These are phyloP conservation scores for Curvularia hawaiiensis DNA, from an alignment of 2,329 filamentous ascomycete species.

Conservation along the genomic window DNA sequence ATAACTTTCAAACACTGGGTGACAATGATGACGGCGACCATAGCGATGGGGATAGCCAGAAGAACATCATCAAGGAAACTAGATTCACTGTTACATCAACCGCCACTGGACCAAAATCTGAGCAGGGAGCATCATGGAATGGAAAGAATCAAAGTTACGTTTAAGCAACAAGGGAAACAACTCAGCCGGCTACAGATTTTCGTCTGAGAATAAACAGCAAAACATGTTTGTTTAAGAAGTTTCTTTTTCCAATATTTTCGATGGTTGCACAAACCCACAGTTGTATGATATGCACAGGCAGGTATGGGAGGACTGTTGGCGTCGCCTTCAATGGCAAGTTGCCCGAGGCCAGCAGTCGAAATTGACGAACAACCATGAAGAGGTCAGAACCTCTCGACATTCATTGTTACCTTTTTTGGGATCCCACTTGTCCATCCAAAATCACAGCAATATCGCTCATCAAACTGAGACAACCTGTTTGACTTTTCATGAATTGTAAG, in stretches of 20 bases:
- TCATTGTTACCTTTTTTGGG: not conserved
- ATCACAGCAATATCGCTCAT: not conserved
- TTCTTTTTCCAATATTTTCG: not conserved
- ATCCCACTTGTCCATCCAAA: not conserved
- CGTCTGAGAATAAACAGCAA: not conserved
- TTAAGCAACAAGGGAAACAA: conserved; percentile 16
- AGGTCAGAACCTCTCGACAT: not conserved
- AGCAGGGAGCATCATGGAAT: not conserved
- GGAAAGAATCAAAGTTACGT: conserved; percentile 3
- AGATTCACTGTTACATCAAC: conserved; percentile 21
- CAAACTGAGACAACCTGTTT: not conserved
- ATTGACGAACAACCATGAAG: not conserved
- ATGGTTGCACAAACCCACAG: not conserved
- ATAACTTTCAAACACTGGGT: conserved; percentile 24
- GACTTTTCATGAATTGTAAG: not conserved
- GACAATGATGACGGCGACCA: conserved; percentile 19
- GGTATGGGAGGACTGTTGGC: not conserved
- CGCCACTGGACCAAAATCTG: not conserved
- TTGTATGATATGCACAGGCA: not conserved
- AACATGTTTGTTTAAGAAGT: too few species aligned
- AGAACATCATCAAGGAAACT: conserved; percentile 49
- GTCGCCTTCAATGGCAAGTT: not conserved
- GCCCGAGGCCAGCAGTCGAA: not conserved
- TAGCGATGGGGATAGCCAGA: conserved; percentile 43
- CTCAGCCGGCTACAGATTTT: not conserved